Conservation (phyloP, 2,329 filamentous ascomycete species). For the Colletotrichum sp. region DNA sequence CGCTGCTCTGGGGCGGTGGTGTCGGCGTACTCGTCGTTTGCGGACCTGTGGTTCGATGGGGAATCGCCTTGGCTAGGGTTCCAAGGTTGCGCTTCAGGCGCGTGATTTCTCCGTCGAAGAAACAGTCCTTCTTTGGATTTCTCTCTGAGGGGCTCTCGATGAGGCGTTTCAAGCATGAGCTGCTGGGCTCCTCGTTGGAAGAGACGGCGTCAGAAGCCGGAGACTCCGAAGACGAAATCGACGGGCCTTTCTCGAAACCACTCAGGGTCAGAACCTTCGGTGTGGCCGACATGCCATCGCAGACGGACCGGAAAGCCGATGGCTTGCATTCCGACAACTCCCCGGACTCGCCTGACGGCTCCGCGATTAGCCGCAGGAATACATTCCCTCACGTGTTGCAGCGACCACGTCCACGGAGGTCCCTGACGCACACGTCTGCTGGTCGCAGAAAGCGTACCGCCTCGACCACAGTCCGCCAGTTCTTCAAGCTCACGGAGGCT, state of each 20-base stretch:
- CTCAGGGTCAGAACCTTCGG: conserved; percentile 35
- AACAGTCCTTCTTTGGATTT: conserved; percentile 41
- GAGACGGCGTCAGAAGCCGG: conserved; percentile 35
- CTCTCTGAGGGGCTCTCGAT: conserved; percentile 49
- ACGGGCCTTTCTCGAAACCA: neutral
- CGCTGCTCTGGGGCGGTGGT: conserved; percentile 85
- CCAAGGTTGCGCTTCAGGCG: conserved; percentile 89
- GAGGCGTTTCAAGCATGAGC: conserved; percentile 49
- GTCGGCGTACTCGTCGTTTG: conserved; percentile 77
- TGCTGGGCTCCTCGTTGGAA: conserved; percentile 34
- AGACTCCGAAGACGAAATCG: conserved; percentile 31
- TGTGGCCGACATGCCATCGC: conserved; percentile 3
- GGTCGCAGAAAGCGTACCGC: conserved; percentile 70
- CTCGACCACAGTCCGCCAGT: conserved; percentile 71
- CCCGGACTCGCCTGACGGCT: conserved; percentile 24
- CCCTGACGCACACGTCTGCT: conserved; percentile 61
- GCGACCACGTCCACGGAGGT: conserved; percentile 35
- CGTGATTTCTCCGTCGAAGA: conserved; percentile 41
- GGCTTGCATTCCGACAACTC: conserved; percentile 4
- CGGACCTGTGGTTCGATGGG: conserved; percentile 78
- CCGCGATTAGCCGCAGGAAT: conserved; percentile 45
- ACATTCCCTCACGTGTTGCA: conserved; percentile 53
- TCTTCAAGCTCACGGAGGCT: conserved; percentile 78
- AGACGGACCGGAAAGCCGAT: neutral
- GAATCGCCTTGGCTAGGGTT: conserved; percentile 83